These are phyloP conservation scores for Bryum argenteum DNA, from an alignment of 225 moss, liverwort and hornwort species.

Conservation along the genomic window DNA sequence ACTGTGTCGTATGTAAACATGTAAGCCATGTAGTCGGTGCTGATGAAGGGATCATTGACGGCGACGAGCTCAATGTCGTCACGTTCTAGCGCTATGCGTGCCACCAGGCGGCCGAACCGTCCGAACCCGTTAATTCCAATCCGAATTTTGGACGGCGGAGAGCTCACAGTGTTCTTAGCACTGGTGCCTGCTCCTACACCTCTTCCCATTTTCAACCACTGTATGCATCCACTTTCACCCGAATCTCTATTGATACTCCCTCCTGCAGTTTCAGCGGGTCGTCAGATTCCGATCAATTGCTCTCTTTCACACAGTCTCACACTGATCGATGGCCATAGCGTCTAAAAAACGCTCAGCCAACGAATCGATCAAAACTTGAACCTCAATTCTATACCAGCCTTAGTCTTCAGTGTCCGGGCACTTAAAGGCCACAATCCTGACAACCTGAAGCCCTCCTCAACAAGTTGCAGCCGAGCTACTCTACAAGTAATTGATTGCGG, in stretches of 20 bases:
- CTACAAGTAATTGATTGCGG: no score
- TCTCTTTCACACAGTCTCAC: not conserved
- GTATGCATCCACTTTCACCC: slow-evolving; percentile 12
- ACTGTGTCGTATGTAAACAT: slow-evolving; percentile 90
- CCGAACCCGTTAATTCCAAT: slow-evolving; percentile 66
- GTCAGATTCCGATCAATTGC: not conserved
- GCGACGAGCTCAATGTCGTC: slow-evolving; percentile 65
- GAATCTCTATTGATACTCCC: not conserved
- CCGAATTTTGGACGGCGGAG: slow-evolving; percentile 31
- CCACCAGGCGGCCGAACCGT: slow-evolving; percentile 59
- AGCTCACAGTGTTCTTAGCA: not conserved
- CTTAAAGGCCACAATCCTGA: not conserved
- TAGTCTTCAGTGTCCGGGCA: not conserved
- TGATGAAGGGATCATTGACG: slow-evolving; percentile 67
- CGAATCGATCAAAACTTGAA: no score
- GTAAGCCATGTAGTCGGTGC: slow-evolving; percentile 69
- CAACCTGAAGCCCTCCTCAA: no score
- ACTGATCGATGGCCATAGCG: no score
- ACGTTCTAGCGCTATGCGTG: slow-evolving; percentile 45
- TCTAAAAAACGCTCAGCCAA: no score
- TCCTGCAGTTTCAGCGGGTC: slow-evolving; percentile 22
- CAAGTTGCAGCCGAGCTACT: no score
- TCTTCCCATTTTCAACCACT: slow-evolving; percentile 37
- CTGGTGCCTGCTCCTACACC: slow-evolving; percentile 12
- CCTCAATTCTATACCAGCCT: not conserved